Conservation (phyloP, 768 basidiomycete genomes). For the Dacryopinax spathularia region DNA sequence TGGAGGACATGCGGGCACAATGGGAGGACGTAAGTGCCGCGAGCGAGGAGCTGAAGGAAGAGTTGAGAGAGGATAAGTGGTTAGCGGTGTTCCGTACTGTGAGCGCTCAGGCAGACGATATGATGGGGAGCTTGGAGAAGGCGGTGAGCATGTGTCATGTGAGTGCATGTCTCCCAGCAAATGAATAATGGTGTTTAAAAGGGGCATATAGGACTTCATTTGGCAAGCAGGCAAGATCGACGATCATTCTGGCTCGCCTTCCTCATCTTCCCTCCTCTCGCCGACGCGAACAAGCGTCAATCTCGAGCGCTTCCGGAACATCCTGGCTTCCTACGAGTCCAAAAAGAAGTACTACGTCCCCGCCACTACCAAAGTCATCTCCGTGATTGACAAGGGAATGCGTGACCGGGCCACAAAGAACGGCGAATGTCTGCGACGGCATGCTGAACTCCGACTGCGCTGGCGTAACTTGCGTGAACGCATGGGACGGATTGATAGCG, state of each 20-base stretch:
- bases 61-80: slow-evolving; percentile 96
- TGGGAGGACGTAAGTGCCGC: slow-evolving; percentile 75
- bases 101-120: slow-evolving; percentile 87
- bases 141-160: slow-evolving; percentile 83
- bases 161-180: slow-evolving; percentile 15
- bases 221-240: slow-evolving; percentile 54
- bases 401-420: slow-evolving; percentile 90
- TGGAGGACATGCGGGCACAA: slow-evolving; percentile 53
- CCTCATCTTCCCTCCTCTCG: slow-evolving; percentile 32
- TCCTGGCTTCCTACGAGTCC: slow-evolving; percentile 66
- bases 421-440: slow-evolving; percentile 80
- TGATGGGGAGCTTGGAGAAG: slow-evolving; percentile 95
- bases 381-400: slow-evolving; percentile 88
- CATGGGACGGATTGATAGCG: slow-evolving; percentile 62
- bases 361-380: slow-evolving; percentile 78
- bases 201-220: slow-evolving; percentile 54
- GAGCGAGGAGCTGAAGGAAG: slow-evolving; percentile 69
- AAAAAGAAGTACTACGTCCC: slow-evolving; percentile 97
- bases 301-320: slow-evolving; percentile 47
- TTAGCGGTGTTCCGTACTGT: slow-evolving; percentile 87
- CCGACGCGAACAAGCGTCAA: slow-evolving; percentile 32
- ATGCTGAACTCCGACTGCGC: slow-evolving; percentile 74
- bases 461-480: slow-evolving; percentile 72
- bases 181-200: neutral
- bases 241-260: slow-evolving; percentile 15